A percentile compares a stretch with the other conserved stretches of the same genome.
These are phyloP conservation scores for Penicillium coffeae DNA, from an alignment of 495 filamentous ascomycete species.

Conservation along the genomic window DNA sequence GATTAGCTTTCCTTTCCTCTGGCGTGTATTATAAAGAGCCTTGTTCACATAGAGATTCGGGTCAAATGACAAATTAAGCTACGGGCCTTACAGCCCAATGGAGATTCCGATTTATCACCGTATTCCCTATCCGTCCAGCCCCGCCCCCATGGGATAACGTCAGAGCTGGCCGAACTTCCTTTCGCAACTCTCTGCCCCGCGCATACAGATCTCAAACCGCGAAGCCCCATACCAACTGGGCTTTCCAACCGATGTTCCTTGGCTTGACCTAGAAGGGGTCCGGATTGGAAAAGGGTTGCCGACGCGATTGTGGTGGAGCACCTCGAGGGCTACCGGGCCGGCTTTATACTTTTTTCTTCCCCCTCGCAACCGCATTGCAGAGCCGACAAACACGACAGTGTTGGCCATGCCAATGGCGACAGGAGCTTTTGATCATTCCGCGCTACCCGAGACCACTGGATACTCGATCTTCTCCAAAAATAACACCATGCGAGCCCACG, in stretches of 20 bases:
- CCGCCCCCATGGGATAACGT: slow-evolving; percentile 23
- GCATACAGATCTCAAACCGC: slow-evolving; percentile 6
- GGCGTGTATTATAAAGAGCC: slow-evolving; percentile 21
- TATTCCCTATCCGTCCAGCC: slow-evolving; percentile 23
- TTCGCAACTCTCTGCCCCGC: slow-evolving; percentile 18
- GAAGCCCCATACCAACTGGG: slow-evolving; percentile 1
- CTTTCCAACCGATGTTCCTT: slow-evolving; percentile 11
- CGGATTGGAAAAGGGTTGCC: slow-evolving; percentile 15
- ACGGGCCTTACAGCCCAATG: slow-evolving; percentile 10
- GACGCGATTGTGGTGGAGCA: slow-evolving; percentile 26
- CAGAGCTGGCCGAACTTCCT: slow-evolving; percentile 24
- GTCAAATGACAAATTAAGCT: slow-evolving; percentile 12
- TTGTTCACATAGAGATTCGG: slow-evolving; percentile 20
- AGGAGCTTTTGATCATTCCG: slow-evolving; percentile 40
- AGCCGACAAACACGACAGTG: slow-evolving; percentile 27
- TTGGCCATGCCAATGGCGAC: slow-evolving; percentile 41
- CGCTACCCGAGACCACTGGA: slow-evolving; percentile 33
- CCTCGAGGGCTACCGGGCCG: slow-evolving; percentile 21
- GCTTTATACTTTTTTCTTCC: slow-evolving; percentile 18
- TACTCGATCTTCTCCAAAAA: slow-evolving; percentile 20
- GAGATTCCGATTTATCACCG: slow-evolving; percentile 27
- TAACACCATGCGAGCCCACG: slow-evolving; percentile 33
- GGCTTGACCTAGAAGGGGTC: slow-evolving; percentile 11
- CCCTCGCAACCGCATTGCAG: slow-evolving; percentile 11
- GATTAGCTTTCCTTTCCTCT: slow-evolving; percentile 6